Conservation (phyloP, 2,329 filamentous ascomycete species). For the Lasiodiplodia gonubiensis region DNA sequence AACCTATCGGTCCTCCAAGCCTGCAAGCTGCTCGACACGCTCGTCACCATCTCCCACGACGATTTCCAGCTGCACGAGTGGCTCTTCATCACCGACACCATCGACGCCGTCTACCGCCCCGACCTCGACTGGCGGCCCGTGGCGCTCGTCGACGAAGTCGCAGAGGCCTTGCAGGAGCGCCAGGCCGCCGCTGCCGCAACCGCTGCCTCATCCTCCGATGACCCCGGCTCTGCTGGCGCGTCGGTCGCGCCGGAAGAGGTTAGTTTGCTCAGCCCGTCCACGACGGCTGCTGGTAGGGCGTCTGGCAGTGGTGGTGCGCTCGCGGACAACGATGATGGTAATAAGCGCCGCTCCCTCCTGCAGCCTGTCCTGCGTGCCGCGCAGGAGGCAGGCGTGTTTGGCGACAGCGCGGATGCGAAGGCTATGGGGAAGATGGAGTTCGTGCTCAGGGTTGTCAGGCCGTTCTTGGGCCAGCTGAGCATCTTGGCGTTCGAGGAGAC, state of each 20-base stretch:
- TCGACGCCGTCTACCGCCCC: slow-evolving; percentile 90
- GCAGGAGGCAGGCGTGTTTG: slow-evolving; percentile 36
- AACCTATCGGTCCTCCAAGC: slow-evolving; percentile 82
- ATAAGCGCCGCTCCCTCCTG: slow-evolving; percentile 44
- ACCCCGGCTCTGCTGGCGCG: slow-evolving; percentile 15
- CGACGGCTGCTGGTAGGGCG: not conserved
- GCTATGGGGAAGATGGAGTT: slow-evolving; percentile 65
- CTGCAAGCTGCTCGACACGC: slow-evolving; percentile 87
- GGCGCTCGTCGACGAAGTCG: slow-evolving; percentile 83
- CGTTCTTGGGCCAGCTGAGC: slow-evolving; percentile 89
- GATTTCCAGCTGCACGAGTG: slow-evolving; percentile 99
- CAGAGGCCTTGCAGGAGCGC: slow-evolving; percentile 69
- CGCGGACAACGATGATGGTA: slow-evolving; percentile 37
- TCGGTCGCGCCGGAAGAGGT: slow-evolving; percentile 22
- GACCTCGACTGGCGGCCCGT: slow-evolving; percentile 66
- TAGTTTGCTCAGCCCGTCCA: not conserved
- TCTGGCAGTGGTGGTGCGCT: not conserved
- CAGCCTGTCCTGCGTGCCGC: slow-evolving; percentile 43
- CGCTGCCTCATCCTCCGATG: slow-evolving; percentile 35
- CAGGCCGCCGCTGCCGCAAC: slow-evolving; percentile 34
- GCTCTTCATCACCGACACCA: slow-evolving; percentile 96
- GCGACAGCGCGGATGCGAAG: slow-evolving; percentile 60
- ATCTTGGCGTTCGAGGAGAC: slow-evolving; percentile 93
- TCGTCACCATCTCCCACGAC: slow-evolving; percentile 86
- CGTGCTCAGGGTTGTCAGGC: slow-evolving; percentile 77